phyloP scores from a whole-genome alignment of 2,329 filamentous ascomycete species.

The Ophiostoma sp. region DNA sequence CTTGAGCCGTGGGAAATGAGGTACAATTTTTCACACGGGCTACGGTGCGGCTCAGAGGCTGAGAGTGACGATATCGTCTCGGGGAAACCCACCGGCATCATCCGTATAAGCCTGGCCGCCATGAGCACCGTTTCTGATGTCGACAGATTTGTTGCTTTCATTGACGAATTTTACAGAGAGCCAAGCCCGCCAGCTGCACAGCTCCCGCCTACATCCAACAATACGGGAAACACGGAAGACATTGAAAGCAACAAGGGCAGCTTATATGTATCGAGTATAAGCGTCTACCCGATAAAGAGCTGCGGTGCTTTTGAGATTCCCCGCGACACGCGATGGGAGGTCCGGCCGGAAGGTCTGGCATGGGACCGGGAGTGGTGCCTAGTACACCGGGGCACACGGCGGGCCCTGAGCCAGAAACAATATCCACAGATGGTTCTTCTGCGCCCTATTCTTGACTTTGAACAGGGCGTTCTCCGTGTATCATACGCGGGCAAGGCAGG shows the following conservation, averaged over 20 bases:
- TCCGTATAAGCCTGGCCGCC: constrained; percentile 79
- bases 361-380: constrained; percentile 98
- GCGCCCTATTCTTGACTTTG: constrained; percentile 67
- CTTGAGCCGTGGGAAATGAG: constrained; percentile 77
- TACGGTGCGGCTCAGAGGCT: constrained; percentile 76
- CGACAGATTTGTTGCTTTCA: constrained; percentile 62
- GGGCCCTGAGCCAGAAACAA: constrained; percentile 81
- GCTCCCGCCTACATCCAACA: background rate
- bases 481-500: constrained; percentile 39
- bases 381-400: constrained; percentile 77
- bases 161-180: constrained; percentile 60
- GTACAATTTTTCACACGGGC: constrained; percentile 76
- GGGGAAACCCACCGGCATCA: constrained; percentile 81
- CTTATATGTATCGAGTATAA: constrained; percentile 42
- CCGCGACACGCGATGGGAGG: constrained; percentile 60
- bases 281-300: constrained; percentile 90
- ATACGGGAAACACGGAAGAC: background rate
- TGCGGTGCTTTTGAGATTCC: constrained; percentile 76
- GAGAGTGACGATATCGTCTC: constrained; percentile 70
- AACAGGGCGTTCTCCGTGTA: constrained; percentile 59
- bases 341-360: constrained; percentile 73
- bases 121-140: constrained; percentile 81
- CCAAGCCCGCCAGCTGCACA: background rate
- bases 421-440: constrained; percentile 85
- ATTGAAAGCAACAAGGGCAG: background rate